Evolutionary conservation across 2,329 filamentous ascomycete species (phyloP), one percentile per base, ranked within the genome.

Genomic region (Colletotrichum australisinense): DNA sequence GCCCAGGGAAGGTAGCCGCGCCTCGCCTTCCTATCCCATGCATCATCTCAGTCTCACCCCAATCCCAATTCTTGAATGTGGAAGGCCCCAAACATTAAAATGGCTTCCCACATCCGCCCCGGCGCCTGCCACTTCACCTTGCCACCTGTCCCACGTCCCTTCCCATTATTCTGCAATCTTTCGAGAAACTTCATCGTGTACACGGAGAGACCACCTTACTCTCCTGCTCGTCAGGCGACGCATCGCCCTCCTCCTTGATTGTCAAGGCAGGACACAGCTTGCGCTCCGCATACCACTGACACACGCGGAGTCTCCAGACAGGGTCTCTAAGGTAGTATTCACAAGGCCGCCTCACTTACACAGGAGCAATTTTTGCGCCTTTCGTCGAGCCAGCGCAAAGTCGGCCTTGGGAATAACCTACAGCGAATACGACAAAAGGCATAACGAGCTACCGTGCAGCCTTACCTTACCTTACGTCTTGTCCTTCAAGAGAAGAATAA

Each of bases 231-330:
- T 42, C 57, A 56, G 56, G 62, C 63, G 63, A 60, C 56, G 63
- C 55, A 60, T 67, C 60, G 63, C 63, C 35, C 63, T 56, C 56
- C 63, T 56, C 68, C 63, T 71, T 71, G 63, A 53, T 19, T 30
- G n/a, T 16, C 68, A 56, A 71, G 63, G 42, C 46, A 71, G 68
- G 63, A 42, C 68, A 67, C 52, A 67, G 67, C 67, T 55, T 67
- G 55, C 53, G 63, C 38, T 70, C 52, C 53, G 60, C 63, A 46
- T 19, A 30, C 52, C 52, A 58, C 24, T 32, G 24, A 66, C 53
- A 14, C 32, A 35, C 32, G 12, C 11, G 14, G 38, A 42, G 14
- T 42, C 38, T 12, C 38, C 14, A 42, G 38, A 16, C 14, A 16
- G 38, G 38, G 62, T 53, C 14, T 9, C 42, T 19, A 26, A 26